Evolutionary conservation across 1,284 basidiomycete genomes (phyloP), one percentile per base, ranked within the genome.

Genomic region (Erythrobasidium hasegawianum): DNA sequence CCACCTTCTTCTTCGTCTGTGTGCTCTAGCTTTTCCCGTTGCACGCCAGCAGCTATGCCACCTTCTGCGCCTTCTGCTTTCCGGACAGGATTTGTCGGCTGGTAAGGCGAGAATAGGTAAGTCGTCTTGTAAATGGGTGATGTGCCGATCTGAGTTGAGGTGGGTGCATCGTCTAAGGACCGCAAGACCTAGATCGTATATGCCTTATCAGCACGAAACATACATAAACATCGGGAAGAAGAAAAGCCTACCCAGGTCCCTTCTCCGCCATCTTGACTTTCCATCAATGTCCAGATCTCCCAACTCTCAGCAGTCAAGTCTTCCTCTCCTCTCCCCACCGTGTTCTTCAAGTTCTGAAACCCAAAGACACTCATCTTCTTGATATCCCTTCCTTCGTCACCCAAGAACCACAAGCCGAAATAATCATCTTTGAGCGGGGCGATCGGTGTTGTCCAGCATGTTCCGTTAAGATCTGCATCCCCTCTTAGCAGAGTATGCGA

Each of bases 401-500:
- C 40, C 33, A 71, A 39, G 39, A 73, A 65, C 1, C 56, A 64
- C n/a, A 71, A 50, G 2, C 70, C 71, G 40, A 71, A 71, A 33
- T 70, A 67, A 39, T 70, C 67, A 18, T 67, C 45, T 29, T 60
- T 59, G n/a, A 33, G 45, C 4, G 45, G 39, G 41, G 38, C 33
- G 24, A 22, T 22, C 1, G 57, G 64, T 8, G 64, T 50, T 11
- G 16, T 20, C 64, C 64, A 67, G 40, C 64, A 67, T 2, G 62
- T 65, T 11, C 55, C 26, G 43, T 67, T 67, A n/a, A 39, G 39
- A 14, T 22, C 20, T 14, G 29, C 33, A n/a, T 45, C 64, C 18
- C 49, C 59, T 3, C 68, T 60, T 33, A 33, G 33, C 33, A 33
- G 33, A 33, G 33, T 33, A 33, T 33, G 33, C 3, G 71, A 68